A percentile compares a stretch with the other conserved stretches of the same genome.
Conservation (phyloP, 192 early-diverging fungal genomes). For the Podila verticillata region DNA sequence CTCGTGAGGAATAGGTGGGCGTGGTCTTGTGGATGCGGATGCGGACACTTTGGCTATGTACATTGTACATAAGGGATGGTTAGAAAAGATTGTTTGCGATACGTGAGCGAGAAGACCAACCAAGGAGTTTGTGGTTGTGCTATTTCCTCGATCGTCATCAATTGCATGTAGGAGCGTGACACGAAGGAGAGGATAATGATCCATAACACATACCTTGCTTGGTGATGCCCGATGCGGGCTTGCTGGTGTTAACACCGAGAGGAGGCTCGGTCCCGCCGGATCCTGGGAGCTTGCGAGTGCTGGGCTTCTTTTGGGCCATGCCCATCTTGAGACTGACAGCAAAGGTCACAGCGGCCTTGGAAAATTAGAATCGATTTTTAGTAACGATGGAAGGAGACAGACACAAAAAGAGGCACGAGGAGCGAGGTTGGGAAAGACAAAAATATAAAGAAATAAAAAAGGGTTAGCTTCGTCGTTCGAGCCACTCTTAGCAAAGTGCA, state of each 20-base stretch:
- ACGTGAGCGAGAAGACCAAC: neutral
- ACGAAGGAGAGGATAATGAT: too few relatives aligned
- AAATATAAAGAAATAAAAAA: constrained; percentile 5
- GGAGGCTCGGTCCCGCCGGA: neutral
- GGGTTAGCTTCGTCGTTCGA: too few relatives aligned
- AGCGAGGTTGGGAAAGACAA: neutral
- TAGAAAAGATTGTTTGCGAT: neutral
- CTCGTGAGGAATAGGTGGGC: constrained; percentile 12
- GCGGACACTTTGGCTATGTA: constrained; percentile 39
- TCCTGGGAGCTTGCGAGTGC: constrained; percentile 4
- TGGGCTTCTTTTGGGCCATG: constrained; percentile 33
- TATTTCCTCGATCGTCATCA: too few relatives aligned
- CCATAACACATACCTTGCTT: too few relatives aligned
- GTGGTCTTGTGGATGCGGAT: constrained; percentile 23
- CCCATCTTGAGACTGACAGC: constrained; percentile 36
- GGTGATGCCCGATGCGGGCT: too few relatives aligned
- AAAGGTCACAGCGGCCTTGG: constrained; percentile 27
- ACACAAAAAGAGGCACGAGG: neutral
- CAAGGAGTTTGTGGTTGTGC: too few relatives aligned
- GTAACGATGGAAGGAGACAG: neutral
- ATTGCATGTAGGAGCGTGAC: too few relatives aligned
- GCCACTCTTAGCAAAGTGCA: too few relatives aligned
- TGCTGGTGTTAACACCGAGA: too few relatives aligned
- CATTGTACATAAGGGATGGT: neutral
- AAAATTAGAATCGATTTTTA: too few relatives aligned